A percentile compares a stretch with the other conserved stretches of the same genome.
phyloP scores from a whole-genome alignment of 345 rosid species.

The Jatropha curcas region DNA sequence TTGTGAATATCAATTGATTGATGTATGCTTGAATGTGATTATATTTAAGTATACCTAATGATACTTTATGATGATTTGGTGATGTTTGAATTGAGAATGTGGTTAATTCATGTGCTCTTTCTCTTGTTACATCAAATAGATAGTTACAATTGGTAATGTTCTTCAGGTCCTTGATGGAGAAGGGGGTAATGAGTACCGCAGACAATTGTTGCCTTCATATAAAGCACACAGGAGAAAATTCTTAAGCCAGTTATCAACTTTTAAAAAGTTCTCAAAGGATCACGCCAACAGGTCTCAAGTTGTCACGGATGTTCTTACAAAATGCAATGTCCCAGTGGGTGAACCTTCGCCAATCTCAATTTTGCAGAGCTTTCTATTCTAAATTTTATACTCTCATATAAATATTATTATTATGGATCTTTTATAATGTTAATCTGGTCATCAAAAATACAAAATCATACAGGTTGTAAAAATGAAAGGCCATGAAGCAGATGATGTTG shows the following conservation, averaged over 20 bases:
- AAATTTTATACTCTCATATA: not conserved
- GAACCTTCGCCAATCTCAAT: slow-evolving; percentile 18
- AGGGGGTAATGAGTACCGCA: slow-evolving; percentile 61
- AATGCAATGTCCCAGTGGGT: slow-evolving; percentile 88
- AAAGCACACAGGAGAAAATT: slow-evolving; percentile 71
- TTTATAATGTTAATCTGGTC: not conserved
- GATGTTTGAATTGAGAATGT: slow-evolving; percentile 1
- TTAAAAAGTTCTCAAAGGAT: slow-evolving; percentile 37
- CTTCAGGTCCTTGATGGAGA: slow-evolving; percentile 89
- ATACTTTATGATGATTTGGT: not conserved
- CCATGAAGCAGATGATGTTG: slow-evolving; percentile 90
- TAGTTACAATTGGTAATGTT: not conserved
- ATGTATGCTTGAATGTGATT: not conserved
- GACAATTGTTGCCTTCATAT: slow-evolving; percentile 76
- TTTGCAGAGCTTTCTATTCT: not conserved
- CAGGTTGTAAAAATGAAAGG: slow-evolving; percentile 76
- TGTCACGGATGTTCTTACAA: slow-evolving; percentile 56
- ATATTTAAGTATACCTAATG: not conserved
- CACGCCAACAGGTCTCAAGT: slow-evolving; percentile 43
- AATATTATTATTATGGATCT: not conserved
- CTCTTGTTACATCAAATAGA: not conserved
- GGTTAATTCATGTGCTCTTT: not conserved
- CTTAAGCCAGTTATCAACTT: slow-evolving; percentile 27
- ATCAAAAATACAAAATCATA: slow-evolving; percentile 25
- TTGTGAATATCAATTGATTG: not conserved